Conservation (phyloP, 257 asterid species). For the Rhazya stricta region DNA sequence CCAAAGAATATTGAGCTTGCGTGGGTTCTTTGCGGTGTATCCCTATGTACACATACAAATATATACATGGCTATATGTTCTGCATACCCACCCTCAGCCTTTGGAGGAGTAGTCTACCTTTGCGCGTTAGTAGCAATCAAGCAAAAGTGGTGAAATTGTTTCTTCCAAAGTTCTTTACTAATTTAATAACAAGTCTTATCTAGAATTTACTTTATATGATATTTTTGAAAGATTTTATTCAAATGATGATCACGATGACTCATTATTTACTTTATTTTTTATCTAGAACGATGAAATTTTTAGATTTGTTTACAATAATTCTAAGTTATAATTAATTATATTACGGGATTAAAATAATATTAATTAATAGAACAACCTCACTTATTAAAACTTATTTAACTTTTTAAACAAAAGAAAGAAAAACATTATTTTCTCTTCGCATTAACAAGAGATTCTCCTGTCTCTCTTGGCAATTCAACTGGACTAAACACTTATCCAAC, state of each 20-base stretch:
- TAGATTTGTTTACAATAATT: not conserved
- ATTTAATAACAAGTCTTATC: not conserved
- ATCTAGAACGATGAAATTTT: not conserved
- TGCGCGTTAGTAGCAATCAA: not conserved
- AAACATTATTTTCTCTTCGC: not conserved
- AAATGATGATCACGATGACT: not conserved
- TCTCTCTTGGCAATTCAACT: not conserved
- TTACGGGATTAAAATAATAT: not conserved
- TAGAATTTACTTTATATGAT: not conserved
- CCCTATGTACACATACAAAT: not conserved
- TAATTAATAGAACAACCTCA: not conserved
- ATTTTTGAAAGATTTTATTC: too few species aligned
- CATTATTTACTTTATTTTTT: not conserved
- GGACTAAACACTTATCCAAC: not conserved
- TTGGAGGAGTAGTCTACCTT: not conserved
- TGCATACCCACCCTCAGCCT: not conserved
- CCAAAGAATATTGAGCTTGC: not conserved
- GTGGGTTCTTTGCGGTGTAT: not conserved
- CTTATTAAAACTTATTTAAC: not conserved
- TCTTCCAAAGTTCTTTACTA: too few species aligned
- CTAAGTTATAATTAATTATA: too few species aligned
- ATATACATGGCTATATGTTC: not conserved
- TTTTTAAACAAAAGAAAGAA: not conserved
- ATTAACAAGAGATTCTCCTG: not conserved
- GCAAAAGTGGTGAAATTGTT: too few species aligned